A percentile compares a stretch with the other conserved stretches of the same genome.
Conservation (phyloP, 495 filamentous ascomycete genomes). For the Hypoxylon lienhwacheense region DNA sequence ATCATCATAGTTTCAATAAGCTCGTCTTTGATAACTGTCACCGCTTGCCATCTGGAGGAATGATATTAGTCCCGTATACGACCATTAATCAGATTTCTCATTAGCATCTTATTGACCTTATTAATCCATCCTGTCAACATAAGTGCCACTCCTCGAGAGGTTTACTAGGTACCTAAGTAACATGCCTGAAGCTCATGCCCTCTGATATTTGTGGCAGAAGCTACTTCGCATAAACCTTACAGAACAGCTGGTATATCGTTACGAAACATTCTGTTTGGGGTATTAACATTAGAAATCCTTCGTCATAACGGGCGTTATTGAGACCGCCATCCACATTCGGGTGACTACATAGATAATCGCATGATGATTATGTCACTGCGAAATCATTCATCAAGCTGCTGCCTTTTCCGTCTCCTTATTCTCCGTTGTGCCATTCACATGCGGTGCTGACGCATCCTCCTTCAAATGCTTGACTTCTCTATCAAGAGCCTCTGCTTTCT, state of each 20-base stretch:
- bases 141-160: not conserved
- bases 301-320: slow-evolving; percentile 21
- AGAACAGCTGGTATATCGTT: slow-evolving; percentile 19
- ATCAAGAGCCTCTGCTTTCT: slow-evolving; percentile 16
- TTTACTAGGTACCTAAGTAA: not conserved
- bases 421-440: slow-evolving; percentile 24
- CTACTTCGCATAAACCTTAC: slow-evolving; percentile 1
- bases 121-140: slow-evolving; percentile 8
- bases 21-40: not conserved
- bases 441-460: slow-evolving; percentile 11
- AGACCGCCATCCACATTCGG: slow-evolving; percentile 7
- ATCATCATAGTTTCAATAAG: slow-evolving; percentile 7
- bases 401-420: slow-evolving; percentile 13
- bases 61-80: not conserved
- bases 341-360: not conserved
- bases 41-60: not conserved
- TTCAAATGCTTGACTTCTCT: slow-evolving; percentile 19
- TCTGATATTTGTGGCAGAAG: slow-evolving; percentile 11
- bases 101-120: slow-evolving; percentile 8
- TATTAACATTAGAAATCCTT: slow-evolving; percentile 31
- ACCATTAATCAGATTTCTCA: slow-evolving; percentile 4
- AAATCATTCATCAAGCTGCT: slow-evolving; percentile 12
- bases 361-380: not conserved
- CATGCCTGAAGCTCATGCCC: not conserved
- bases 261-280: slow-evolving; percentile 22